Evolutionary conservation across 2,329 filamentous ascomycete genomes (phyloP).

Genomic region (Alternaria hordeiaustralica): DNA sequence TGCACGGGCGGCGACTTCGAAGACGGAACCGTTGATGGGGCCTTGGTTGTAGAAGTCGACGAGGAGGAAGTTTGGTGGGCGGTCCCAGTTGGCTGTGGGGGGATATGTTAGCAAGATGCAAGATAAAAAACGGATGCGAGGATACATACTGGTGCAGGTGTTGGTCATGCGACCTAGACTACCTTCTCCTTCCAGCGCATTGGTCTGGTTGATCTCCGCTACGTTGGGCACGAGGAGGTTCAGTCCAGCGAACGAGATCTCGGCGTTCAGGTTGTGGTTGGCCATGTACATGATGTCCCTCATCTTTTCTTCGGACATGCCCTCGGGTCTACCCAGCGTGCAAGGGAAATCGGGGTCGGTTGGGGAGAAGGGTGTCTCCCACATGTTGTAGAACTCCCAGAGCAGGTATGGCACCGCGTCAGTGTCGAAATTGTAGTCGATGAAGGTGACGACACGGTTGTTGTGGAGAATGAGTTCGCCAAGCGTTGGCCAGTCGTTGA

Average conservation of each 20-base stretch:
- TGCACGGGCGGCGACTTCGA: slow-evolving; percentile 53
- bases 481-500: slow-evolving; percentile 86
- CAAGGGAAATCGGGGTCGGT: slow-evolving; percentile 76
- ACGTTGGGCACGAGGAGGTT: slow-evolving; percentile 47
- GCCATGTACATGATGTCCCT: slow-evolving; percentile 76
- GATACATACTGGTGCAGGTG: slow-evolving; percentile 42
- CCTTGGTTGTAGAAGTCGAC: slow-evolving; percentile 52
- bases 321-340: slow-evolving; percentile 76
- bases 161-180: slow-evolving; percentile 45
- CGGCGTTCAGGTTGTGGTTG: slow-evolving; percentile 92
- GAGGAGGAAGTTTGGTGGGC: slow-evolving; percentile 51
- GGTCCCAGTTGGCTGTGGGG: slow-evolving; percentile 38
- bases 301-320: slow-evolving; percentile 59
- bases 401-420: slow-evolving; percentile 80
- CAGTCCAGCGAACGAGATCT: slow-evolving; percentile 53
- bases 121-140: background rate
- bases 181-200: slow-evolving; percentile 41
- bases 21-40: slow-evolving; percentile 46
- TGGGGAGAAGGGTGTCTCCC: slow-evolving; percentile 89
- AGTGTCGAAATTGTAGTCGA: slow-evolving; percentile 70
- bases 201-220: slow-evolving; percentile 44
- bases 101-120: background rate
- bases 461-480: slow-evolving; percentile 59
- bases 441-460: slow-evolving; percentile 49
- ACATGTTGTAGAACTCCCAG: slow-evolving; percentile 88